phyloP scores from a whole-genome alignment of 805 yeast species.

The Vanderwaltozyma tropicalis region DNA sequence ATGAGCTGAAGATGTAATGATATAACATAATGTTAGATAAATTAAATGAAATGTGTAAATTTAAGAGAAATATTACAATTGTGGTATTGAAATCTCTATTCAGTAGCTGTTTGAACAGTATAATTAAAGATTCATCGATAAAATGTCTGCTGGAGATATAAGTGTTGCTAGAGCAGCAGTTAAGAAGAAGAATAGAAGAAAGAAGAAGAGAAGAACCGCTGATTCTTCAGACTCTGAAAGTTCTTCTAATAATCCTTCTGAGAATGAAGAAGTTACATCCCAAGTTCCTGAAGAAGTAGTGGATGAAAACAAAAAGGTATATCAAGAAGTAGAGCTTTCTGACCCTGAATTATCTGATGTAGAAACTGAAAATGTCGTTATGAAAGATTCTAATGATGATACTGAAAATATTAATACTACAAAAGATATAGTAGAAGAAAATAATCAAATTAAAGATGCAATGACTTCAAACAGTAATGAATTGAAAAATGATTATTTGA shows the following conservation, averaged over 20 bases:
- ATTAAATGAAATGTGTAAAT: too few species aligned
- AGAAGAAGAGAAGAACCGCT: constrained; percentile 77
- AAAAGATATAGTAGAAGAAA: background rate
- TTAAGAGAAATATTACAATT: too few species aligned
- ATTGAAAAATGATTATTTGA: constrained; percentile 40
- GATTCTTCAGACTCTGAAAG: constrained; percentile 42
- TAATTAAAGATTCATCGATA: constrained; percentile 1
- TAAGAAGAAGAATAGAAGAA: constrained; percentile 38
- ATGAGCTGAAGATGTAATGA: too few species aligned
- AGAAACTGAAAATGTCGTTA: constrained; percentile 5
- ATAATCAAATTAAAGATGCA: background rate
- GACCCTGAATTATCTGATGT: constrained; percentile 26
- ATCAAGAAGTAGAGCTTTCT: constrained; percentile 21
- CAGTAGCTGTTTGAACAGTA: constrained; percentile 3
- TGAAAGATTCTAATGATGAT: constrained; percentile 6
- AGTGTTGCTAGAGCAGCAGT: background rate
- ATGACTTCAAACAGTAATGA: constrained; percentile 1
- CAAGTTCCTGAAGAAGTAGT: background rate
- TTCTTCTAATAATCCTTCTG: constrained; percentile 29
- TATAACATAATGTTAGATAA: too few species aligned
- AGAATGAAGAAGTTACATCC: constrained; percentile 17
- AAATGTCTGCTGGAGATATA: background rate
- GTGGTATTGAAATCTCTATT: too few species aligned
- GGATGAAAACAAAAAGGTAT: background rate
- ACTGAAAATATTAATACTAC: background rate